Evolutionary conservation across 345 rosid species (phyloP).

Genomic region (Arabis alpina): DNA sequence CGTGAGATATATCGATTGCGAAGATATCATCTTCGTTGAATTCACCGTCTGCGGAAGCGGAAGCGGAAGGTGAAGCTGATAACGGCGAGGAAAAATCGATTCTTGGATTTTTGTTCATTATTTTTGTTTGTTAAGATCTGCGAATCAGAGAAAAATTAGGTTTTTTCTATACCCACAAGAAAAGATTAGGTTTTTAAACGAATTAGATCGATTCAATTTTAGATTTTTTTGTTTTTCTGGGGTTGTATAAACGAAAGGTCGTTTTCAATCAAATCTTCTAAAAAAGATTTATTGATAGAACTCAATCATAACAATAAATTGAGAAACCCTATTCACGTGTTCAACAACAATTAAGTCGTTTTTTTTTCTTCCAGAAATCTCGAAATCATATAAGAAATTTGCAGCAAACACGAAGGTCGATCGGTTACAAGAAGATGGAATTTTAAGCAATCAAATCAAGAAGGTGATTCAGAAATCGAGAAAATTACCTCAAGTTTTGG

Average conservation of each 20-base stretch:
- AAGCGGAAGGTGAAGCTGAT: conserved; percentile 36
- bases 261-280: conserved; percentile 32
- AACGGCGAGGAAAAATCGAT: conserved; percentile 37
- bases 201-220: conserved; percentile 1
- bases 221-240: too few species aligned
- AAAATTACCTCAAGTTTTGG: conserved; percentile 29
- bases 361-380: conserved; percentile 18
- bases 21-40: conserved; percentile 75
- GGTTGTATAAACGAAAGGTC: not conserved
- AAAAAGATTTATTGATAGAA: conserved; percentile 12
- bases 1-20: conserved; percentile 54
- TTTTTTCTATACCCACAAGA: conserved; percentile 1
- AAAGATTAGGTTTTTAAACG: not conserved
- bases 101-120: conserved; percentile 24
- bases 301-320: conserved; percentile 17
- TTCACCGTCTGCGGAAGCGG: conserved; percentile 53
- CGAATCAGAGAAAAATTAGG: conserved; percentile 5
- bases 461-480: not conserved
- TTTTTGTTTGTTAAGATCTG: conserved; percentile 34
- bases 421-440: conserved; percentile 2
- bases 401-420: conserved; percentile 16
- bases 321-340: not conserved
- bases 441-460: not conserved
- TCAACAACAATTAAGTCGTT: conserved; percentile 2
- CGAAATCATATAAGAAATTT: not conserved